Evolutionary conservation across 2,329 filamentous ascomycete genomes (phyloP).

Genomic region (Aspergillus ochraceoroseus): DNA sequence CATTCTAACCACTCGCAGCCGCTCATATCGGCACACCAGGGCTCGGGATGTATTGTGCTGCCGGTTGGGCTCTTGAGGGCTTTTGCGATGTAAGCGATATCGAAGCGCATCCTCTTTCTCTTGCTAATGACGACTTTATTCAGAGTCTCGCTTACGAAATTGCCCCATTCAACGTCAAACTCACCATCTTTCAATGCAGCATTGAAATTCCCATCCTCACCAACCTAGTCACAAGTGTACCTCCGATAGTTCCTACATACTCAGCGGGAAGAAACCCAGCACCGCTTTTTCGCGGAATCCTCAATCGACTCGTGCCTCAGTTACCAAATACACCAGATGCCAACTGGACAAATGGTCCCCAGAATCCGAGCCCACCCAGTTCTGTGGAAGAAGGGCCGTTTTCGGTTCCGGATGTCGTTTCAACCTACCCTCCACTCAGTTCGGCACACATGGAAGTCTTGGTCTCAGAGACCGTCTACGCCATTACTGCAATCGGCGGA

Average conservation of each 20-base stretch:
- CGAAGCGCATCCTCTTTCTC: neutral
- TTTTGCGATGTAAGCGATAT: constrained; percentile 68
- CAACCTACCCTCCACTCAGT: constrained; percentile 70
- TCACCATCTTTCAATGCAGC: constrained; percentile 92
- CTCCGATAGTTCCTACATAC: constrained; percentile 64
- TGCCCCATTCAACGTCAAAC: constrained; percentile 91
- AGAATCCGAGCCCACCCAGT: constrained; percentile 21
- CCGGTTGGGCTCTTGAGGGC: constrained; percentile 91
- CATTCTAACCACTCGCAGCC: constrained; percentile 41
- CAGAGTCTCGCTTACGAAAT: constrained; percentile 86
- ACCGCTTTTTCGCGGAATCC: constrained; percentile 75
- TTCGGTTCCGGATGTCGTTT: constrained; percentile 49
- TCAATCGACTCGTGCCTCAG: constrained; percentile 71
- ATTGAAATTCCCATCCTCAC: constrained; percentile 86
- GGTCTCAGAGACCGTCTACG: constrained; percentile 84
- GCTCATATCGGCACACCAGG: constrained; percentile 91
- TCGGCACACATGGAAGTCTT: constrained; percentile 64
- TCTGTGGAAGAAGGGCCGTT: constrained; percentile 35
- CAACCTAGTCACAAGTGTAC: constrained; percentile 79
- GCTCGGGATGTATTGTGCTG: constrained; percentile 83
- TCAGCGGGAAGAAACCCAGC: constrained; percentile 66
- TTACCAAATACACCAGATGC: constrained; percentile 52
- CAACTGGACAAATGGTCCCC: constrained; percentile 9
- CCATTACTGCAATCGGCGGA: constrained; percentile 83
- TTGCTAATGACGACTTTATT: neutral